Conservation (phyloP, 2,329 filamentous ascomycete species). For the Fusarium miscanthi region DNA sequence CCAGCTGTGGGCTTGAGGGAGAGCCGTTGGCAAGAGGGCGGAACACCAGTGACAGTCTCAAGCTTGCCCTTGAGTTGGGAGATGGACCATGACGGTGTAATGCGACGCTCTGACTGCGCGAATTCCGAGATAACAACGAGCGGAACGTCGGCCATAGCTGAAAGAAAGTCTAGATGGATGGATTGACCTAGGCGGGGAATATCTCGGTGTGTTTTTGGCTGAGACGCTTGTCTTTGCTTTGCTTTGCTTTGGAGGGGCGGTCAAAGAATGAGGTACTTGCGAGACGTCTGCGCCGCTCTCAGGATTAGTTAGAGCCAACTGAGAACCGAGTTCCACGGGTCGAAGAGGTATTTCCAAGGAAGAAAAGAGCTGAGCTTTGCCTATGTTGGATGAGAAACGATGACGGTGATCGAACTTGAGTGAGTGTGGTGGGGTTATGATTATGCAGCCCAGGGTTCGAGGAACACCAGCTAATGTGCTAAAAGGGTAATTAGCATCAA, state of each 20-base stretch:
- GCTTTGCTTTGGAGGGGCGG: slow-evolving; percentile 28
- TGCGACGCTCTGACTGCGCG: slow-evolving; percentile 85
- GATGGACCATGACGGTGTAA: slow-evolving; percentile 93
- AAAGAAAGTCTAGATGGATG: background rate
- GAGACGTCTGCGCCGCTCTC: slow-evolving; percentile 39
- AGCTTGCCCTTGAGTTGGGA: slow-evolving; percentile 85
- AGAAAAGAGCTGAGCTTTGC: slow-evolving; percentile 9
- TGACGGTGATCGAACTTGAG: slow-evolving; percentile 14
- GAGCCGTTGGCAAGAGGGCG: slow-evolving; percentile 81
- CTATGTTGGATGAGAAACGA: slow-evolving; percentile 25
- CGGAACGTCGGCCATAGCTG: slow-evolving; percentile 76
- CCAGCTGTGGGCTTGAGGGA: slow-evolving; percentile 69
- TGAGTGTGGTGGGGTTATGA: slow-evolving; percentile 43
- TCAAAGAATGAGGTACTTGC: slow-evolving; percentile 35
- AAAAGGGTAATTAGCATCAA: slow-evolving; percentile 7
- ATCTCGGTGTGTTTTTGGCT: slow-evolving; percentile 20
- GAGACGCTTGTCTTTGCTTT: slow-evolving; percentile 5
- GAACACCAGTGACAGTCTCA: slow-evolving; percentile 92
- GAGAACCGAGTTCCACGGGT: background rate
- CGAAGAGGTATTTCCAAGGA: slow-evolving; percentile 14
- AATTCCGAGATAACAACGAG: slow-evolving; percentile 81
- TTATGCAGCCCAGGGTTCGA: slow-evolving; percentile 40
- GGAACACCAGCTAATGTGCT: slow-evolving; percentile 14
- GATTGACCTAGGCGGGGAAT: slow-evolving; percentile 15
- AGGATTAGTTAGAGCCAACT: background rate